A percentile compares a stretch with the other conserved stretches of the same genome.
These are phyloP conservation scores for Herpetomonas samuelpessoai DNA, from an alignment of 208 protist genomes.

Conservation along the genomic window DNA sequence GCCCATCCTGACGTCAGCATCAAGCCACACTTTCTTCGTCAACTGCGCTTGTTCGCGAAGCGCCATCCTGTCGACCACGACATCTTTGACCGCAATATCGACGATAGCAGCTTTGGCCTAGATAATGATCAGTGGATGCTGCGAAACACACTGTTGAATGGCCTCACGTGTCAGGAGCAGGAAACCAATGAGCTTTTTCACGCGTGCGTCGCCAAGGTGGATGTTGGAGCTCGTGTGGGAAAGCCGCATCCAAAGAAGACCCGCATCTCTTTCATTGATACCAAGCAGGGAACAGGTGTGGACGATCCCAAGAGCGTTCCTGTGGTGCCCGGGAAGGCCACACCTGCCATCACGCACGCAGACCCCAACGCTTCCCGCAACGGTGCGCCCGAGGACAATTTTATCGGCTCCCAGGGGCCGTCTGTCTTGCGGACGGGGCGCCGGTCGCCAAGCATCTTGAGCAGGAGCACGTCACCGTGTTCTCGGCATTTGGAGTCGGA, in stretches of 20 bases:
- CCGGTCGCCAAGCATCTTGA: slow-evolving; percentile 68
- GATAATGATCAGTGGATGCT: slow-evolving; percentile 94
- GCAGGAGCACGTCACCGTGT: slow-evolving; percentile 67
- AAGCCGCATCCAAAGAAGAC: slow-evolving; percentile 23
- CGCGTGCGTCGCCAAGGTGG: slow-evolving; percentile 55
- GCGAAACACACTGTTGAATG: slow-evolving; percentile 88
- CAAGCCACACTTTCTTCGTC: slow-evolving; percentile 88
- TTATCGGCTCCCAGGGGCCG: slow-evolving; percentile 55
- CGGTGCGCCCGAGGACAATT: slow-evolving; percentile 9
- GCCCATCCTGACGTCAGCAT: slow-evolving; percentile 89
- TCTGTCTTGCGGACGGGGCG: slow-evolving; percentile 35
- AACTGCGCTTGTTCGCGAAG: slow-evolving; percentile 87
- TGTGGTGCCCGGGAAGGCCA: slow-evolving; percentile 30
- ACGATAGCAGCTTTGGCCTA: slow-evolving; percentile 77
- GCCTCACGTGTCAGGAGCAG: slow-evolving; percentile 69
- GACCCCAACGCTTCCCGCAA: slow-evolving; percentile 23
- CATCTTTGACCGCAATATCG: slow-evolving; percentile 78
- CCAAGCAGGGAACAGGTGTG: slow-evolving; percentile 55
- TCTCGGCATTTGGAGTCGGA: slow-evolving; percentile 56
- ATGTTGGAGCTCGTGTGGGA: slow-evolving; percentile 37
- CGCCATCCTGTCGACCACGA: slow-evolving; percentile 74
- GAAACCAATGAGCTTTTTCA: slow-evolving; percentile 62
- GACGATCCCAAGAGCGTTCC: slow-evolving; percentile 39
- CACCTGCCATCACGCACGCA: slow-evolving; percentile 25
- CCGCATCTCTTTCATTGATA: slow-evolving; percentile 75